Conservation (phyloP, 2,329 filamentous ascomycete species). For the Xylariaceae sp. region DNA sequence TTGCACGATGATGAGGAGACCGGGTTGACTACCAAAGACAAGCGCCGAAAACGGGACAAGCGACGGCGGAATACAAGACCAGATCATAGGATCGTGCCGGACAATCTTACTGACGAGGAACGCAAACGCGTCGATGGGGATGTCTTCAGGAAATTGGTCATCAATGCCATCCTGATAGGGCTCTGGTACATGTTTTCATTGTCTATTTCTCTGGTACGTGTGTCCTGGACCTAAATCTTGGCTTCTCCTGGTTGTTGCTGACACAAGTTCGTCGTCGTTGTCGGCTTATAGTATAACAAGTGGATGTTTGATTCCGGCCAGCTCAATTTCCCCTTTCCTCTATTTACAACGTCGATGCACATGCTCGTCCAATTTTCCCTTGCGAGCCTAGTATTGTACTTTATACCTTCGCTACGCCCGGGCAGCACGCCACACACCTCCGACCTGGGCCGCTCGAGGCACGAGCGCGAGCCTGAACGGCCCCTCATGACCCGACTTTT, state of each 20-base stretch:
- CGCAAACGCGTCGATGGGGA: constrained; percentile 69
- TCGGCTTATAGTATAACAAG: constrained; percentile 78
- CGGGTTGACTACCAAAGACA: constrained; percentile 70
- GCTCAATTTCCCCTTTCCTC: constrained; percentile 85
- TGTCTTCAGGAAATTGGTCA: constrained; percentile 60
- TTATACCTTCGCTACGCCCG: constrained; percentile 78
- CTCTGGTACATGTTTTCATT: constrained; percentile 91
- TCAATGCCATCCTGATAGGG: constrained; percentile 77
- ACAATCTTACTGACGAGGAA: constrained; percentile 63
- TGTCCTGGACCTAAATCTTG: neutral
- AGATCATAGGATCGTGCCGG: constrained; percentile 62
- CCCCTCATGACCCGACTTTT: constrained; percentile 82
- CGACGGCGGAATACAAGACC: constrained; percentile 62
- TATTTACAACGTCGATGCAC: constrained; percentile 92
- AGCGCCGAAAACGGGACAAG: constrained; percentile 60
- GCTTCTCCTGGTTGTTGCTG: neutral
- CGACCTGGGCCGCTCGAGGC: constrained; percentile 46
- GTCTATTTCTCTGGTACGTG: constrained; percentile 78
- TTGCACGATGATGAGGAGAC: constrained; percentile 84
- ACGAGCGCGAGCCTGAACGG: constrained; percentile 48
- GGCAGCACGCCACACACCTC: constrained; percentile 41
- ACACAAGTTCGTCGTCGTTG: neutral
- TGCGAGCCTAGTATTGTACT: constrained; percentile 69
- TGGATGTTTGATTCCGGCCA: constrained; percentile 94
- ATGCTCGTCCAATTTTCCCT: constrained; percentile 92